Percentiles rank a stretch among this genome's conserved stretches.
phyloP scores from a whole-genome alignment of 495 filamentous ascomycete genomes.

The Penicillium alfredii region DNA sequence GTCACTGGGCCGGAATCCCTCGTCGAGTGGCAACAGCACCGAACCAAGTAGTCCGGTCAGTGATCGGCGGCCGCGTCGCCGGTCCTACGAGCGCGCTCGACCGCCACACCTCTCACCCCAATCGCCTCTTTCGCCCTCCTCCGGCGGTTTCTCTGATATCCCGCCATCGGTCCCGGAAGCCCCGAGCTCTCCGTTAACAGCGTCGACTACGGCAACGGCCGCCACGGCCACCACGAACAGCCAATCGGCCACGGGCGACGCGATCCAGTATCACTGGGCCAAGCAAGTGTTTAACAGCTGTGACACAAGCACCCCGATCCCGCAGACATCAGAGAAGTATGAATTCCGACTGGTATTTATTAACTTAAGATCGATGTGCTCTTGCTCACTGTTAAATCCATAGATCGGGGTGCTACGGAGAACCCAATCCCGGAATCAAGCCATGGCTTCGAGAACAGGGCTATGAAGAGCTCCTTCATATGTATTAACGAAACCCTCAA shows the following conservation, averaged over 20 bases:
- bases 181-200: slow-evolving; percentile 38
- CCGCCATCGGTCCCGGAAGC: slow-evolving; percentile 37
- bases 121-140: slow-evolving; percentile 30
- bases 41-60: slow-evolving; percentile 26
- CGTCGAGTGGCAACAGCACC: slow-evolving; percentile 25
- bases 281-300: slow-evolving; percentile 40
- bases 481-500: no score
- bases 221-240: slow-evolving; percentile 25
- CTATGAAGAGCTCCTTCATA: slow-evolving; percentile 37
- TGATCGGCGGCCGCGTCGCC: slow-evolving; percentile 27
- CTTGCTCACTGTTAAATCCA: no score
- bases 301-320: slow-evolving; percentile 36
- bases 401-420: slow-evolving; percentile 46
- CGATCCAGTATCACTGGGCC: slow-evolving; percentile 46
- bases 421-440: slow-evolving; percentile 34
- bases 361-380: no score
- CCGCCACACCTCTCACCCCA: slow-evolving; percentile 26
- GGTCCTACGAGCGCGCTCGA: slow-evolving; percentile 38
- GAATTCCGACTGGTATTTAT: no score
- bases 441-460: slow-evolving; percentile 30
- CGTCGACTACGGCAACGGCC: slow-evolving; percentile 22
- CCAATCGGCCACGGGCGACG: slow-evolving; percentile 27
- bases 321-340: no score
- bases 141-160: slow-evolving; percentile 28
- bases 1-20: slow-evolving; percentile 25